Evolutionary conservation across 768 basidiomycete species (phyloP).

Genomic region (Pholiota molesta): DNA sequence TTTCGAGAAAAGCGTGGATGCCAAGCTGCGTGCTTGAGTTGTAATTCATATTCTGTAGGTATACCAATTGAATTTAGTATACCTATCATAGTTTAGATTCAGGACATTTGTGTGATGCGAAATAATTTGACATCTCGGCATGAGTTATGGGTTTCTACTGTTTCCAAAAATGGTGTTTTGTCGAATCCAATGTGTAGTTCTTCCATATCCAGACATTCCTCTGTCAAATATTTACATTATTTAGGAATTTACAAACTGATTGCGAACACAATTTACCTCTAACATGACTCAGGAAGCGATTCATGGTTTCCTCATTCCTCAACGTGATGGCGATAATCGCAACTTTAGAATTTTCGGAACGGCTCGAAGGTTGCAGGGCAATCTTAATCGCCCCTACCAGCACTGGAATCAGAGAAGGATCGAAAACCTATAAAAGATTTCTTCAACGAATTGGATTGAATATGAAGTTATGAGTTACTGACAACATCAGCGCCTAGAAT

Average conservation of each 20-base stretch:
- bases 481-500: slow-evolving; percentile 76
- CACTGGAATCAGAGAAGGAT: slow-evolving; percentile 60
- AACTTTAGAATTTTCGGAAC: slow-evolving; percentile 14
- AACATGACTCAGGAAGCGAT: slow-evolving; percentile 43
- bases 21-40: background rate
- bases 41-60: background rate
- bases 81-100: background rate
- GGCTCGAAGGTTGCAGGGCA: slow-evolving; percentile 35
- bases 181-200: slow-evolving; percentile 18
- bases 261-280: slow-evolving; percentile 27
- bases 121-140: slow-evolving; percentile 47
- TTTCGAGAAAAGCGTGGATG: background rate
- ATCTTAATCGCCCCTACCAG: slow-evolving; percentile 53
- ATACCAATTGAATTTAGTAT: background rate
- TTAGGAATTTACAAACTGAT: too few species aligned
- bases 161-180: slow-evolving; percentile 21
- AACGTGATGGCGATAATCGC: slow-evolving; percentile 58
- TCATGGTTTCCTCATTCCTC: slow-evolving; percentile 57
- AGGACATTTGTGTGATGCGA: slow-evolving; percentile 32
- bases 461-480: slow-evolving; percentile 11
- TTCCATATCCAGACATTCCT: slow-evolving; percentile 13
- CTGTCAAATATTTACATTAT: slow-evolving; percentile 6
- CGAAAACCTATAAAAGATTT: slow-evolving; percentile 56
- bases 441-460: background rate
- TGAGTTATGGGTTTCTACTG: slow-evolving; percentile 34